These are phyloP conservation scores for Eimeria nieschulzi DNA, from an alignment of 169 alveolate species.

Conservation along the genomic window DNA sequence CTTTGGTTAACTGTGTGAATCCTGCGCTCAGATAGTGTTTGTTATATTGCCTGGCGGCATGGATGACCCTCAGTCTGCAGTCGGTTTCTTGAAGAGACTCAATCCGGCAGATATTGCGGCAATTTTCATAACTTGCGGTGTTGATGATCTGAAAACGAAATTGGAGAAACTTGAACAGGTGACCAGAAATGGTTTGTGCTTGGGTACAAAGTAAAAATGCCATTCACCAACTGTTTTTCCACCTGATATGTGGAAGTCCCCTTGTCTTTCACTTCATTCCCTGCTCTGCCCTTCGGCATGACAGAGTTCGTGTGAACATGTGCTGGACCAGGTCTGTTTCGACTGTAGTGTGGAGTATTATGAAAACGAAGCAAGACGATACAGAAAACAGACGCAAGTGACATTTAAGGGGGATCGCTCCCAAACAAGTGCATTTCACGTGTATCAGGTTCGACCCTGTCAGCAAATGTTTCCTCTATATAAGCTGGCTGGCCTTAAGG, in stretches of 20 bases:
- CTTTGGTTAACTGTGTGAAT: not conserved
- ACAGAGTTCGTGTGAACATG: not conserved
- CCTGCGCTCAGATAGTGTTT: slow-evolving; percentile 53
- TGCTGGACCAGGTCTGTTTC: slow-evolving; percentile 54
- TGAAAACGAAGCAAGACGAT: slow-evolving; percentile 73
- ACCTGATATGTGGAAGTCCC: not conserved
- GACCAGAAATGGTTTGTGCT: not conserved
- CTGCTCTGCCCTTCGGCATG: not conserved
- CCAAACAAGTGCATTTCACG: slow-evolving; percentile 72
- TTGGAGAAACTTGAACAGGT: slow-evolving; percentile 75
- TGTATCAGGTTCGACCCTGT: slow-evolving; percentile 60
- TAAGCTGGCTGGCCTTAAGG: too few relatives aligned
- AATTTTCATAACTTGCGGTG: slow-evolving; percentile 73
- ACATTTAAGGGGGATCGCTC: slow-evolving; percentile 49
- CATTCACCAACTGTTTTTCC: too few relatives aligned
- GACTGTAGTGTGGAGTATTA: slow-evolving; percentile 73
- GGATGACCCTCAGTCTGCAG: slow-evolving; percentile 73
- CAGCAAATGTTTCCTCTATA: not conserved
- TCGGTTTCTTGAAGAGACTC: slow-evolving; percentile 57
- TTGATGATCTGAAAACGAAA: slow-evolving; percentile 71
- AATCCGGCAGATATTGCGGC: slow-evolving; percentile 75
- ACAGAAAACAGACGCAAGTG: slow-evolving; percentile 72
- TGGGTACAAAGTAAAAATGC: not conserved
- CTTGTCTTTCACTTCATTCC: not conserved
- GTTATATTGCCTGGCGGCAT: slow-evolving; percentile 72